Evolutionary conservation across 129 eudicot species (phyloP).

Genomic region (Chrysanthemum lavandulifolium): DNA sequence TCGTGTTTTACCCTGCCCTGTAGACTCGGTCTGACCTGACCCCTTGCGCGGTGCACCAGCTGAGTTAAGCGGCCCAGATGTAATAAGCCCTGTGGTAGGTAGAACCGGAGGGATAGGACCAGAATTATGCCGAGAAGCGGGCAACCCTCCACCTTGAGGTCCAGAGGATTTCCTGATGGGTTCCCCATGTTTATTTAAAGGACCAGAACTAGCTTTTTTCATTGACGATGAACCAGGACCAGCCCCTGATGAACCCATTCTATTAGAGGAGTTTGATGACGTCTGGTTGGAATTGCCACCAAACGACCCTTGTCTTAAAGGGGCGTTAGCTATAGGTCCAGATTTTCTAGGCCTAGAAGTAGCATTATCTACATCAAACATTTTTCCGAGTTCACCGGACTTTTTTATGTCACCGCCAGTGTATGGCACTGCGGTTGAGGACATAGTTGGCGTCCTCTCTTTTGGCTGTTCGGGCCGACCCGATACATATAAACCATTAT

Average conservation of each 20-base stretch:
- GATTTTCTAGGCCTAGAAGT: slow-evolving; percentile 62
- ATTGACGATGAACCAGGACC: slow-evolving; percentile 65
- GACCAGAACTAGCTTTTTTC: slow-evolving; percentile 84
- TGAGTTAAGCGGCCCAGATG: slow-evolving; percentile 81
- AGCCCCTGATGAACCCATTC: slow-evolving; percentile 41
- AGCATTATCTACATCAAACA: slow-evolving; percentile 77
- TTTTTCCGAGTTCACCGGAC: slow-evolving; percentile 85
- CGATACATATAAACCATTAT: slow-evolving; percentile 80
- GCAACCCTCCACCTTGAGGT: slow-evolving; percentile 71
- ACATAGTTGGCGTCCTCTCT: slow-evolving; percentile 82
- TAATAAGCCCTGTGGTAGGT: slow-evolving; percentile 78
- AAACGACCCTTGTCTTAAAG: slow-evolving; percentile 75
- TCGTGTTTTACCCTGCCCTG: slow-evolving; percentile 47
- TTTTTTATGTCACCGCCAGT: slow-evolving; percentile 90
- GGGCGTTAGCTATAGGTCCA: slow-evolving; percentile 69
- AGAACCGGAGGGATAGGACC: slow-evolving; percentile 76
- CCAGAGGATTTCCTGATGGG: slow-evolving; percentile 84
- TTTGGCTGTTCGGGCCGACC: slow-evolving; percentile 93
- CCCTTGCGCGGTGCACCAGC: slow-evolving; percentile 82
- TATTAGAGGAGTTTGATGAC: slow-evolving; percentile 40
- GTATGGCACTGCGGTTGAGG: slow-evolving; percentile 75
- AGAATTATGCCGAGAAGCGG: slow-evolving; percentile 72
- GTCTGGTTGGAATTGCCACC: slow-evolving; percentile 65
- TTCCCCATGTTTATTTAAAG: slow-evolving; percentile 86
- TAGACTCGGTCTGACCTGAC: slow-evolving; percentile 62